Evolutionary conservation across 345 rosid genomes (phyloP), one percentile per base, ranked within the genome.

Genomic region (Moricandia arvensis): DNA sequence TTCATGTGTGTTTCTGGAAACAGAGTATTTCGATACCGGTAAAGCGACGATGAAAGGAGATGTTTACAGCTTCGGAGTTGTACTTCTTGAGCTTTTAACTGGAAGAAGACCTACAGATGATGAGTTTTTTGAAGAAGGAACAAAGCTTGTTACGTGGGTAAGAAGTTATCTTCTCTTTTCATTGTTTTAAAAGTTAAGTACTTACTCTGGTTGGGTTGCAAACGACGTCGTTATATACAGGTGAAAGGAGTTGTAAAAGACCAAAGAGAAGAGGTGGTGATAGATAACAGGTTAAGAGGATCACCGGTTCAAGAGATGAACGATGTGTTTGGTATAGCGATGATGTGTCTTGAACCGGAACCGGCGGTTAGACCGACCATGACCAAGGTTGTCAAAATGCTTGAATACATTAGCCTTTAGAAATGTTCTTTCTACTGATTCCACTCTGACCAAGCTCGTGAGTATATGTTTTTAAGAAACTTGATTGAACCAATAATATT

Each of bases 81-180:
- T 94, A 43, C 74, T 91, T 62, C 78, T 94, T 1, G 97, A 95
- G 83, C 87, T 90, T 69, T 73, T 91, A 66, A 88, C 97, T 0
- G 93, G 93, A 54, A 91, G 83, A 81, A 90, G 80, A 77, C 96
- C 93, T 1, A 84, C 86, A 13, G 97, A 90, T 79, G 96, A 91
- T 84, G 75, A 83, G n/a, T 91, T 91, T 70, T 66, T 87, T 9
- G 93, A 94, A 84, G 93, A 89, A 70, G 96, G 96, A 74, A 90
- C 95, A 61, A 94, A 90, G 80, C 93, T 91, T 68, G 96, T 89
- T 30, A 87, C 97, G 57, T 91, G 96, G 98, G 96, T 87, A 81
- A 77, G 68, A 73, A 68, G 41, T 30, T 11, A 15, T 49, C 21
- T 61, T 59, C 26, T 72, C 3, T 31, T 49, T 21, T 51, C 2